Conservation (phyloP, 1,284 basidiomycete genomes). For the Pascua sp. region DNA sequence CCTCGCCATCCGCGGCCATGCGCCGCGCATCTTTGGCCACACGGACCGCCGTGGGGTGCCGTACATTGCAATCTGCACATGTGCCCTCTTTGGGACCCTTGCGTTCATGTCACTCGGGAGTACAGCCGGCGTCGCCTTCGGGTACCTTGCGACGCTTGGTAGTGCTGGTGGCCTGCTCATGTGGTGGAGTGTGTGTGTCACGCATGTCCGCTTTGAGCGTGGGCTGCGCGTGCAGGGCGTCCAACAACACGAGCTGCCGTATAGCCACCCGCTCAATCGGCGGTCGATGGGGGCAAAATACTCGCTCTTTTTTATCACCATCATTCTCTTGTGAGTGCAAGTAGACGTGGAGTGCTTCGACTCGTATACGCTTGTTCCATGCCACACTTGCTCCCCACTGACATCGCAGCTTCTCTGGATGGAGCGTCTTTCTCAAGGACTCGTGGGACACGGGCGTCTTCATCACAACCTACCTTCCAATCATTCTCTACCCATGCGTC, state of each 20-base stretch:
- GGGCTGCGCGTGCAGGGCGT: slow-evolving; percentile 26
- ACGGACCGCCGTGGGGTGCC: slow-evolving; percentile 24
- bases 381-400: neutral
- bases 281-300: neutral
- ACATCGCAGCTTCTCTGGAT: slow-evolving; percentile 4
- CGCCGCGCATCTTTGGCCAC: slow-evolving; percentile 22
- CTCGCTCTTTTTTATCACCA: neutral
- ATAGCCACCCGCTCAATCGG: neutral
- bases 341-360: neutral
- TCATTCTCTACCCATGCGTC: slow-evolving; percentile 5
- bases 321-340: slow-evolving; percentile 1
- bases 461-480: slow-evolving; percentile 9
- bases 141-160: slow-evolving; percentile 68
- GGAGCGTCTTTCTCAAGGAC: slow-evolving; percentile 6
- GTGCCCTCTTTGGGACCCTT: slow-evolving; percentile 59
- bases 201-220: slow-evolving; percentile 31
- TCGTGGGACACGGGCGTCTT: neutral
- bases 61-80: slow-evolving; percentile 61
- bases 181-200: slow-evolving; percentile 58
- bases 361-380: neutral
- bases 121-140: slow-evolving; percentile 66
- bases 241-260: slow-evolving; percentile 3
- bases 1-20: slow-evolving; percentile 31
- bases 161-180: slow-evolving; percentile 56
- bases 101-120: slow-evolving; percentile 59